A percentile compares a stretch with the other conserved stretches of the same genome.
Evolutionary conservation across 208 protist species (phyloP).

Genomic region (Paratrypanosoma confusum): DNA sequence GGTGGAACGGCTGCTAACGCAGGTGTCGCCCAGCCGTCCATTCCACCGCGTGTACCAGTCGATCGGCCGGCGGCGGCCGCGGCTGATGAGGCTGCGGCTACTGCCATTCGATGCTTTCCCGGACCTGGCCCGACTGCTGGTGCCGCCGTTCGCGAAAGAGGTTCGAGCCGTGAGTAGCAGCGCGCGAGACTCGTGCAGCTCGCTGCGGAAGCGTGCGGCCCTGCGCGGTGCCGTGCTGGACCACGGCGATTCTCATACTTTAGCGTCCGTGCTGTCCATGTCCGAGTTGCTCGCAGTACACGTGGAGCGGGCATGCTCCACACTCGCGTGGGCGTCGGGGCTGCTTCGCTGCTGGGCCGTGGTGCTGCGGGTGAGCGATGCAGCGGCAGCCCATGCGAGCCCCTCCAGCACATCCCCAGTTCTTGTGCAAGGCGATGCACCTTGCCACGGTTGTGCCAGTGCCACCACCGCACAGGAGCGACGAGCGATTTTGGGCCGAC

Average conservation of each 20-base stretch:
- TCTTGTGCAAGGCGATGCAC: not conserved
- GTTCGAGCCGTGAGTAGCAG: too few species aligned
- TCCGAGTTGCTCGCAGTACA: too few species aligned
- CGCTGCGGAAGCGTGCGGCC: too few species aligned
- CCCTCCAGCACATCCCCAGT: not conserved
- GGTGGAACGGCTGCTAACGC: too few species aligned
- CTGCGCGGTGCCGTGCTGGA: too few species aligned
- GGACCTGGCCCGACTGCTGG: slow-evolving; percentile 33
- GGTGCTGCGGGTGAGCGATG: slow-evolving; percentile 21
- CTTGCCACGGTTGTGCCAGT: not conserved
- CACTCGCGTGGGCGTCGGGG: slow-evolving; percentile 47
- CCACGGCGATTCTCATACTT: too few species aligned
- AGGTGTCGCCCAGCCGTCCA: too few species aligned
- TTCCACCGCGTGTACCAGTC: slow-evolving; percentile 32
- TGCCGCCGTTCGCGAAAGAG: slow-evolving; percentile 37
- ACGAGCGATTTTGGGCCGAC: not conserved
- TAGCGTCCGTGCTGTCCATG: too few species aligned
- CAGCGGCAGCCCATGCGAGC: slow-evolving; percentile 4
- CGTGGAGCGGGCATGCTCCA: slow-evolving; percentile 34
- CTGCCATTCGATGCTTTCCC: slow-evolving; percentile 75
- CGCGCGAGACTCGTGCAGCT: too few species aligned
- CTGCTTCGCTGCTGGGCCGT: slow-evolving; percentile 26
- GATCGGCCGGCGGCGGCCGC: slow-evolving; percentile 30
- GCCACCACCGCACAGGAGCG: not conserved
- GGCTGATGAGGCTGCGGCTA: slow-evolving; percentile 50